Evolutionary conservation across 2,329 filamentous ascomycete species (phyloP), one percentile per base, ranked within the genome.

Genomic region (Diaporthe sp.): DNA sequence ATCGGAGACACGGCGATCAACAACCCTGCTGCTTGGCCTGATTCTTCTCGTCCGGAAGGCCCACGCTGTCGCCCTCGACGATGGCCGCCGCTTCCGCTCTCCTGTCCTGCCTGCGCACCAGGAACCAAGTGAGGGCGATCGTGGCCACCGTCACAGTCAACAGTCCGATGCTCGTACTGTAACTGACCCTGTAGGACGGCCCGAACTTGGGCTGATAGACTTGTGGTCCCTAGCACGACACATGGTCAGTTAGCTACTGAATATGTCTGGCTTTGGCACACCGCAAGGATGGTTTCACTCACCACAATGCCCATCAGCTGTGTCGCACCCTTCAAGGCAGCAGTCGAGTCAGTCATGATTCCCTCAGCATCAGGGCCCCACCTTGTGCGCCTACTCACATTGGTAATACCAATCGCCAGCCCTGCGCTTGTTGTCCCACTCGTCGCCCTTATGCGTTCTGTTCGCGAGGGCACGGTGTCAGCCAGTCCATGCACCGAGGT

Each of bases 191-290:
- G 78, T 85, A 85, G 2, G 78, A 80, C 38, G 83, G 84, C 0
- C 83, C 83, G 74, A 84, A 85, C 72, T 80, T 84, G 4, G 81
- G 72, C 73, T 84, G 82, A 75, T 85, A 85, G 7, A 85, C 82
- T 76, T 84, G 83, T 19, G 84, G 84, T 1, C 84, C 79, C 78
- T 79, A 30, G 7, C 40, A 19, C 13, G 22, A 52, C n/a, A n/a
- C n/a, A n/a, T 22, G 9, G 28, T 8, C 9, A 10, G 40, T 69
- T 54, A 69, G 61, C 7, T 25, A 15, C 1, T 15, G 35, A n/a
- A 50, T 28, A 17, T 22, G 6, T 10, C n/a, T 73, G 30, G 15
- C 35, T 10, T 19, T 42, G 5, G 3, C 71, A 54, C 17, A 19
- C 4, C 7, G 5, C 12, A n/a, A 17, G 13, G 57, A 13, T 10